Evolutionary conservation across 768 basidiomycete genomes (phyloP), one percentile per base, ranked within the genome.

Genomic region (Pleurotus salmoneostramineus): DNA sequence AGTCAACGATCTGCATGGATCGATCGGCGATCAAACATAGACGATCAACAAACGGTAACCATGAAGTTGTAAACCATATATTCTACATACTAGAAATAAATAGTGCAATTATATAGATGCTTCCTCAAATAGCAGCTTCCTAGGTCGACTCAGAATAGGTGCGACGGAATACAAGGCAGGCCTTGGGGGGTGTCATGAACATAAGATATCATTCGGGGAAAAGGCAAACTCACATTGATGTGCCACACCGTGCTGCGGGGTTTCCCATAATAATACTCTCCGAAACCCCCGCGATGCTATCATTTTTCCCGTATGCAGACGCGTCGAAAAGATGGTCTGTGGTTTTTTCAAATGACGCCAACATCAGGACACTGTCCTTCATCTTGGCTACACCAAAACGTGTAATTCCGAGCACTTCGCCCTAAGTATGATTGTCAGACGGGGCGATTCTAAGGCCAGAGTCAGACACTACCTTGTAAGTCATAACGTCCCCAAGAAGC

Each of bases 181-280:
- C 80, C 81, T 83, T 27, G 21, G 21, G 21, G 21, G 21, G 21
- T 27, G 21, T 27, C 21, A 27, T 27, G 21, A 27, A 27, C 21
- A 27, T 27, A 27, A 27, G 21, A 27, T 27, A 27, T 27, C 44
- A 64, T 43, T 40, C 49, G 49, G 34, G 49, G 56, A 44, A 43
- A 52, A 21, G 6, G 32, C 12, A 52, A 27, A 72, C 83, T 60
- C 68, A 95, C 94, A 98, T 88, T 0, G 94, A 95, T 6, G 95
- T 98, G 31, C 95, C 95, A 66, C 94, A 95, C 66, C 86, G 90
- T 4, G 93, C 89, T 0, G 95, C 95, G 37, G 95, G 88, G 66
- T 96, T 97, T 34, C 95, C 95, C 94, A 99, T 95, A 71, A 99
- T 98, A 69, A 99, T 99, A 69, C 96, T 98, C 71, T 99, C 97